Evolutionary conservation across 352 stramenopile genomes (phyloP).

Genomic region (Salisapilia sapeloensis): DNA sequence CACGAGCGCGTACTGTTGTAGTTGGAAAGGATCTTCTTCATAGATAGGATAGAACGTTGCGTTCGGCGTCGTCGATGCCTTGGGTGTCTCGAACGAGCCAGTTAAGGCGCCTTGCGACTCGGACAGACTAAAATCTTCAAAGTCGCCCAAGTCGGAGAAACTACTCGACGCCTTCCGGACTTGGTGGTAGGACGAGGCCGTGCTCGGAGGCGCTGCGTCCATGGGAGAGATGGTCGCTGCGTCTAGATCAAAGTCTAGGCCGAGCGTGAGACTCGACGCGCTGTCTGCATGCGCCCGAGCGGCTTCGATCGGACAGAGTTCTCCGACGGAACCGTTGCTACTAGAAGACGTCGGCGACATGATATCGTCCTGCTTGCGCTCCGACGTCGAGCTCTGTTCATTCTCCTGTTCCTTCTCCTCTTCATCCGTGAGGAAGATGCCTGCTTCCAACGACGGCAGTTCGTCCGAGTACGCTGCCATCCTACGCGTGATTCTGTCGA

Average conservation of each 20-base stretch:
- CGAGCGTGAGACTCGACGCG: slow-evolving; percentile 34
- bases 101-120: slow-evolving; percentile 24
- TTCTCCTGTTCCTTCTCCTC: too few relatives aligned
- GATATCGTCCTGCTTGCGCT: slow-evolving; percentile 9
- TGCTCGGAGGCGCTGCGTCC: slow-evolving; percentile 5
- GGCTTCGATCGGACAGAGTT: slow-evolving; percentile 5
- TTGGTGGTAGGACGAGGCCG: slow-evolving; percentile 13
- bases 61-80: too few relatives aligned
- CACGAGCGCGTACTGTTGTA: slow-evolving; percentile 21
- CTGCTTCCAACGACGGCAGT: too few relatives aligned
- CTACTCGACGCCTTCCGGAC: slow-evolving; percentile 73
- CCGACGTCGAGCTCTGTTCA: too few relatives aligned
- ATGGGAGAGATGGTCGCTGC: slow-evolving; percentile 10
- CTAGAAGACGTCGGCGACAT: slow-evolving; percentile 39
- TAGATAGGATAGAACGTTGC: slow-evolving; percentile 73
- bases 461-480: too few relatives aligned
- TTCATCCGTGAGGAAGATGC: too few relatives aligned
- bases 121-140: slow-evolving; percentile 63
- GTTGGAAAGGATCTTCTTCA: slow-evolving; percentile 50
- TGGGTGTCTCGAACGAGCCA: slow-evolving; percentile 9
- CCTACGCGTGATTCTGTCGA: too few relatives aligned
- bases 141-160: slow-evolving; percentile 77
- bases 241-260: slow-evolving; percentile 49
- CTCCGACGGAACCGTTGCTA: slow-evolving; percentile 23
- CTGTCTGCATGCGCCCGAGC: slow-evolving; percentile 1